Evolutionary conservation across 192 early-diverging fungal species (phyloP), one percentile per base, ranked within the genome.

Genomic region (Mortierella alpina): DNA sequence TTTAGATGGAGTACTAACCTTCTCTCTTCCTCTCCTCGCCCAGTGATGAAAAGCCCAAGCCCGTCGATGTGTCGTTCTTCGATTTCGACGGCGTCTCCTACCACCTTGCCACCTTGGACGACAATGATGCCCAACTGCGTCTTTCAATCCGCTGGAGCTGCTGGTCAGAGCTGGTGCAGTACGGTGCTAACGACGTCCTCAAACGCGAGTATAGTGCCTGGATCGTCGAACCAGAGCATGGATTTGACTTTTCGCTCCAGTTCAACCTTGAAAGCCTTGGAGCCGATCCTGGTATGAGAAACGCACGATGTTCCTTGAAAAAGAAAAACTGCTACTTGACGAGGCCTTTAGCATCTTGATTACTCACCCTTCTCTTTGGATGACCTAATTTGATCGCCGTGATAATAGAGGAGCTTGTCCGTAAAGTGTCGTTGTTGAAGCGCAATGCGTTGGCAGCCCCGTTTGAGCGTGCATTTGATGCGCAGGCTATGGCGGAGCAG

Each of bases 51-150:
- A 92, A 94, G 80, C 85, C 84, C 10, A 93, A 93, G 59, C 72
- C 86, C 7, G 75, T 95, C 17, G 89, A 93, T 72, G 89, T 96
- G 73, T 93, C 87, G 44, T 86, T 97, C 57, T 95, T 96, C 45
- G 98, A 99, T 83, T 98, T 99, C 86, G 98, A 99, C 87, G 96
- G 97, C 57, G 97, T 98, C 39, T 84, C 89, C 14, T 99, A 97
- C 87, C 89, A 88, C 64, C 70, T 98, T 65, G 86, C 92, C 41
- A 96, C 94, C 12, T 72, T 87, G 40, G 75, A 77, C 15, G 72
- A 73, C 54, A 84, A 83, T 44, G 79, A 78, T 11, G 73, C 89
- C 41, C 85, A 90, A 39, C 75, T 96, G 31, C 70, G 68, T 31
- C 84, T 99, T 63, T 97, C 96, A 6, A 92, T 99, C 70, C 83